These are phyloP conservation scores for Trichosanthes cucumerina DNA, from an alignment of 306 rosid species.

Conservation along the genomic window DNA sequence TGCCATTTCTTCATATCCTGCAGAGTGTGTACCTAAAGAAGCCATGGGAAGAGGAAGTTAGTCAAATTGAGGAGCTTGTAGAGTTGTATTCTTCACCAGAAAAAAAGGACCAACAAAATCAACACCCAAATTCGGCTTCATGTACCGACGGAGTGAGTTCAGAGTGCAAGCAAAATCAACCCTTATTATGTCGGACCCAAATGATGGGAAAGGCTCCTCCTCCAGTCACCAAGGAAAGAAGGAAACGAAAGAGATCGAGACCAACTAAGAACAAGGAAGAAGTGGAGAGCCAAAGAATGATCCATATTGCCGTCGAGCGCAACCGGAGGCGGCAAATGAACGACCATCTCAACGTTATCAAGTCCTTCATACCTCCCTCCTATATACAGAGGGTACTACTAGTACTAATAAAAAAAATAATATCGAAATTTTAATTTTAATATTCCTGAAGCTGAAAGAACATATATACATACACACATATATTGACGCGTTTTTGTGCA, in stretches of 20 bases:
- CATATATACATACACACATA: neutral
- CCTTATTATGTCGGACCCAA: constrained; percentile 7
- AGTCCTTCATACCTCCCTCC: constrained; percentile 78
- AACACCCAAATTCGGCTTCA: constrained; percentile 15
- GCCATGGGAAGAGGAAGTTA: constrained; percentile 34
- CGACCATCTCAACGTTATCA: constrained; percentile 81
- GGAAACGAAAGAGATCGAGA: constrained; percentile 73
- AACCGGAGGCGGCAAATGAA: constrained; percentile 93
- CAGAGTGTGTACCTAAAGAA: constrained; percentile 52
- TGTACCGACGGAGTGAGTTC: neutral
- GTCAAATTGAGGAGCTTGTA: constrained; percentile 33
- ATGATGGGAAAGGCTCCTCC: constrained; percentile 21
- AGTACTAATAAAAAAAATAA: neutral
- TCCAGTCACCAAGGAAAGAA: constrained; percentile 29
- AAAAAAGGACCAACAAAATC: constrained; percentile 26
- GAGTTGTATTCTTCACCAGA: constrained; percentile 53
- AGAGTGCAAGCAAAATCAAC: constrained; percentile 11
- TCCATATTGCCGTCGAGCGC: constrained; percentile 90
- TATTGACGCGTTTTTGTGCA: neutral
- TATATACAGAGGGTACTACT: constrained; percentile 64
- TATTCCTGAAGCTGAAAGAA: neutral
- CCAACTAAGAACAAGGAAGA: constrained; percentile 78
- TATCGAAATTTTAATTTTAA: neutral
- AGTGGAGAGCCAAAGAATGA: constrained; percentile 88
- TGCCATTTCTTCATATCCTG: constrained; percentile 84